Evolutionary conservation across 2,329 filamentous ascomycete species (phyloP), one percentile per base, ranked within the genome.

Genomic region (Elsinoe perseae): DNA sequence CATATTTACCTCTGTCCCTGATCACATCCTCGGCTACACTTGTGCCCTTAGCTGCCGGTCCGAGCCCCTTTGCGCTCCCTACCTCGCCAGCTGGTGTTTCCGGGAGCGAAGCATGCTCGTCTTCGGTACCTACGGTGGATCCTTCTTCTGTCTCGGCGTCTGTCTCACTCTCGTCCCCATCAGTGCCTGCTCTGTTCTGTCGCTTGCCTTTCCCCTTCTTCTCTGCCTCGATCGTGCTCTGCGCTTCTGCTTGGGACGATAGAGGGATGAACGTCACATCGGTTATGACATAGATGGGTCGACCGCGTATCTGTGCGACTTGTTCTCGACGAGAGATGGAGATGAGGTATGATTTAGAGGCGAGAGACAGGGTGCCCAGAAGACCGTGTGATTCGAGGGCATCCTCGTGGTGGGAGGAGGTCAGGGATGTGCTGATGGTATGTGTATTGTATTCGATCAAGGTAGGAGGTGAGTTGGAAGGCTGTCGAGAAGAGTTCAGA

Each of bases 191-290:
- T 30, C 25, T 36, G 28, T 30, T 25, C 14, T 18, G 21, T 3
- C 48, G 48, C 16, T 52, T 28, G 16, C 18, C 18, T 72, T 74
- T 70, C 32, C 70, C 73, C 55, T 73, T 77, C 60, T 67, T 75
- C 0, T 87, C 87, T 56, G 80, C 79, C 2, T 73, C 70, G 58
- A 97, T 86, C 7, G 89, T 86, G 25, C 80, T 79, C 59, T 82
- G 78, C 3, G 92, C 91, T 42, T 95, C 89, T 38, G 72, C 69
- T 64, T 85, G 85, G 4, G 87, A 92, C 1, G 84, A 81, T 54
- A 93, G 83, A 0, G 93, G 93, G 4, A 95, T 95, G n/a, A 97
- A 75, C 5, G 89, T 86, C 28, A 97, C 87, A 63, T 95, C 89
- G 42, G 87, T 93, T 58, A 96, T 82, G 36, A 89, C 84, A 70